Evolutionary conservation across 495 filamentous ascomycete genomes (phyloP), one percentile per base, ranked within the genome.

Genomic region (Filosporella fistucella): DNA sequence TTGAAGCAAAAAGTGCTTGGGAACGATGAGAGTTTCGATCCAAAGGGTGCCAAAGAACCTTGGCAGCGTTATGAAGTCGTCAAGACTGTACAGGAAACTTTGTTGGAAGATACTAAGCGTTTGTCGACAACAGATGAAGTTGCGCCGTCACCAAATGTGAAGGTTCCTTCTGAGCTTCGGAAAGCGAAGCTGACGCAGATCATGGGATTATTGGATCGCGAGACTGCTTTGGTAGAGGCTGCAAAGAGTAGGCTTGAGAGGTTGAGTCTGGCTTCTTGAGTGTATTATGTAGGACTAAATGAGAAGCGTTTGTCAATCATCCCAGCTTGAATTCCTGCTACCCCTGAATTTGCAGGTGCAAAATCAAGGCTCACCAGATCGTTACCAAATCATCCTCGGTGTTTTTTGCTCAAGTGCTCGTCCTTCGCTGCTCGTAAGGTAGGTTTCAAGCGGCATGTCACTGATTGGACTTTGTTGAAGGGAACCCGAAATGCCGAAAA

Each of bases 121-220:
- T 14, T 43, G 11, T 4, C 41, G 5, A 18, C 13, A 42, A 56
- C 62, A 32, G 55, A 57, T 38, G 60, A 58, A 22, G 10, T 4
- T 8, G 14, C 12, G n/a, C 3, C 37, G 4, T 6, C 32, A n/a
- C 23, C 52, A 21, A 60, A 57, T 51, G 56, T 76, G 13, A 72
- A 67, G 47, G 80, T 90, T 35, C 84, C 86, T 7, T 70, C 80
- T 37, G 78, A 83, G 34, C 66, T 89, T 32, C 75, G 86, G 51
- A 80, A 76, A 47, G 78, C 75, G 21, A 87, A 84, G 68, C 63
- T 86, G 49, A 69, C 70, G 13, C 80, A 88, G 63, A 79, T 87
- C 10, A 85, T 84, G 72, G 67, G 66, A 45, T 71, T 89, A 63
- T 69, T 90, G 52, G 84, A 88, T 32, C 69, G 85, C 62, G 85